phyloP scores from a whole-genome alignment of 2,329 filamentous ascomycete genomes.

The Trichocomaceae sp. region DNA sequence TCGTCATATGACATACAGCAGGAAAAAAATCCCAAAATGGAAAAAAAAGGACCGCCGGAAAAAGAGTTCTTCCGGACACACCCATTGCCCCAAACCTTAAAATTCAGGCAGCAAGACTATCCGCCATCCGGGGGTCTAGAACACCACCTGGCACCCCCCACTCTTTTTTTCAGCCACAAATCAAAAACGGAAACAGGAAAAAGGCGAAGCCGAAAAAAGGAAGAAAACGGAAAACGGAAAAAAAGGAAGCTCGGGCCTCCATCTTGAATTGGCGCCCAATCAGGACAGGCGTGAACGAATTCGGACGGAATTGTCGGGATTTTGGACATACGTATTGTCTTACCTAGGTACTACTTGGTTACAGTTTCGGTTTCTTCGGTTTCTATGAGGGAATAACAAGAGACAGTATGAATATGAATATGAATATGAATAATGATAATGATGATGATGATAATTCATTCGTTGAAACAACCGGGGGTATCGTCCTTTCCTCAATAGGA shows the following conservation, averaged over 20 bases:
- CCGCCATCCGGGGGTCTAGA: too few relatives aligned
- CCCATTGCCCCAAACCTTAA: too few relatives aligned
- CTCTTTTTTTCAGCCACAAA: neutral
- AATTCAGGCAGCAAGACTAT: neutral
- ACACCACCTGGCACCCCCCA: too few relatives aligned
- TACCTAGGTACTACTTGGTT: too few relatives aligned
- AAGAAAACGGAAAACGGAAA: too few relatives aligned
- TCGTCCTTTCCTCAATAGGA: neutral
- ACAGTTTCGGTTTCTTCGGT: neutral
- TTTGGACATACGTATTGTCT: neutral
- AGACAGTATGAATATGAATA: neutral
- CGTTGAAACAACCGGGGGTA: neutral
- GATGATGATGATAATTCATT: neutral
- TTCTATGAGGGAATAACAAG: neutral
- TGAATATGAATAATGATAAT: neutral
- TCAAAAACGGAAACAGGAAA: neutral
- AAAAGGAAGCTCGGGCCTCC: constrained; percentile 1
- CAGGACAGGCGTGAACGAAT: neutral
- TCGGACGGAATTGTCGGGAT: neutral
- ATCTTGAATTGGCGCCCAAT: constrained; percentile 7
- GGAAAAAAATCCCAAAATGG: neutral
- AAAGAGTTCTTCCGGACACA: neutral
- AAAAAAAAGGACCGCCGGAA: neutral
- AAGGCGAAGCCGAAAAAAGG: neutral
- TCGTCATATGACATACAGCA: too few relatives aligned